These are phyloP conservation scores for Penicillium decumbens DNA, from an alignment of 2,329 filamentous ascomycete genomes.

Conservation along the genomic window DNA sequence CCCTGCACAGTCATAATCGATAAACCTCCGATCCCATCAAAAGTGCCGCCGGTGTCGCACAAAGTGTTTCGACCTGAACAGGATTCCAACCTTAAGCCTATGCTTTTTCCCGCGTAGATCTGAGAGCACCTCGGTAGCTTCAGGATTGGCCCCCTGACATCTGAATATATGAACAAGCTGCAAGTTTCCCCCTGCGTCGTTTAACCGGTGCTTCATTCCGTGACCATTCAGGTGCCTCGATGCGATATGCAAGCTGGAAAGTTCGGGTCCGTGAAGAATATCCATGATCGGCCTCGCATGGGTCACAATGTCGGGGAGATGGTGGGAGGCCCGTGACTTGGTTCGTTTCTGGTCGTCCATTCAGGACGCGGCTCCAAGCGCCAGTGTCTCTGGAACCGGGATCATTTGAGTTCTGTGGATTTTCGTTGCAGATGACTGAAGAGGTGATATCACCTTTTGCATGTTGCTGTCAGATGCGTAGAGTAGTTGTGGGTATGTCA, in stretches of 20 bases:
- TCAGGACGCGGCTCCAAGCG: conserved; percentile 11
- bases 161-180: not conserved
- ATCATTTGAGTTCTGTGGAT: conserved; percentile 13
- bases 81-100: conserved; percentile 16
- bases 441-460: conserved; percentile 7
- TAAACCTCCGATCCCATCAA: conserved; percentile 23
- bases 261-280: not conserved
- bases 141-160: conserved; percentile 4
- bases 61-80: conserved; percentile 7
- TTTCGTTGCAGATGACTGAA: conserved; percentile 20
- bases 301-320: conserved; percentile 11
- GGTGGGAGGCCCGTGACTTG: conserved; percentile 10
- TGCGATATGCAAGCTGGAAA: no score
- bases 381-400: conserved; percentile 6
- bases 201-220: not conserved
- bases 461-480: conserved; percentile 11
- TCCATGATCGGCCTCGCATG: conserved; percentile 19
- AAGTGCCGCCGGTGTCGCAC: conserved; percentile 10
- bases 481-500: not conserved
- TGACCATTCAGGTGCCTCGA: not conserved
- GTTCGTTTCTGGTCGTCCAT: conserved; percentile 9
- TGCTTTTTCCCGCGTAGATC: not conserved
- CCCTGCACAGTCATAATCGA: not conserved
- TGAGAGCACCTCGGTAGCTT: not conserved
- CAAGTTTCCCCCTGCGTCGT: not conserved